Conservation (phyloP, 2,329 filamentous ascomycete species). For the Ceratocystis cacaofunesta region DNA sequence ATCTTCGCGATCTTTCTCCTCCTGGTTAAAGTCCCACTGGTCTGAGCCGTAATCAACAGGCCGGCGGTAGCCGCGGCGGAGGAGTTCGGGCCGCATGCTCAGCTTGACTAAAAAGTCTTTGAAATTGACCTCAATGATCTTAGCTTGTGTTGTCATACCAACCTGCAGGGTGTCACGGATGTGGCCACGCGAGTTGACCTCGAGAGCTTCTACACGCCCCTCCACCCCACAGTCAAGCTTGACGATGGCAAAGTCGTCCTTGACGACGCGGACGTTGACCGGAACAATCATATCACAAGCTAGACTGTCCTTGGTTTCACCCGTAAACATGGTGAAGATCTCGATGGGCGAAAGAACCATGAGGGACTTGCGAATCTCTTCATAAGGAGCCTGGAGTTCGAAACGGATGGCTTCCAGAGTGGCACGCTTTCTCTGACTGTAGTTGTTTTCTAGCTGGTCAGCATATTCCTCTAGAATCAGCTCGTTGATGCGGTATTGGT, state of each 20-base stretch:
- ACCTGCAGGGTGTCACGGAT: conserved; percentile 59
- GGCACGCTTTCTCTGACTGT: conserved; percentile 86
- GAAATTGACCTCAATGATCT: conserved; percentile 75
- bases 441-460: conserved; percentile 82
- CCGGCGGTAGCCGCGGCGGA: conserved; percentile 57
- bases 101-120: conserved; percentile 73
- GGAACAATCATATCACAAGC: conserved; percentile 85
- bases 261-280: conserved; percentile 73
- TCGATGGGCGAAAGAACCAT: conserved; percentile 55
- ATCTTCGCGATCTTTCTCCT: conserved; percentile 67
- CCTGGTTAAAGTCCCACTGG: conserved; percentile 77
- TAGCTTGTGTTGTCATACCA: conserved; percentile 77
- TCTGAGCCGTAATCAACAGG: conserved; percentile 57
- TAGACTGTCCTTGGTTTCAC: conserved; percentile 73
- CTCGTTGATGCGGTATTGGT: conserved; percentile 90
- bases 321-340: conserved; percentile 92
- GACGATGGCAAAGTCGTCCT: conserved; percentile 83
- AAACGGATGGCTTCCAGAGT: conserved; percentile 93
- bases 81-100: conserved; percentile 55
- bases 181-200: conserved; percentile 59
- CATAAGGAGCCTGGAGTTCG: conserved; percentile 82
- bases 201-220: conserved; percentile 67
- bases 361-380: conserved; percentile 79
- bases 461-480: conserved; percentile 93
- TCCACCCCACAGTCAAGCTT: conserved; percentile 91